phyloP scores from a whole-genome alignment of 768 basidiomycete species.

The Leccinellum rugosiceps region DNA sequence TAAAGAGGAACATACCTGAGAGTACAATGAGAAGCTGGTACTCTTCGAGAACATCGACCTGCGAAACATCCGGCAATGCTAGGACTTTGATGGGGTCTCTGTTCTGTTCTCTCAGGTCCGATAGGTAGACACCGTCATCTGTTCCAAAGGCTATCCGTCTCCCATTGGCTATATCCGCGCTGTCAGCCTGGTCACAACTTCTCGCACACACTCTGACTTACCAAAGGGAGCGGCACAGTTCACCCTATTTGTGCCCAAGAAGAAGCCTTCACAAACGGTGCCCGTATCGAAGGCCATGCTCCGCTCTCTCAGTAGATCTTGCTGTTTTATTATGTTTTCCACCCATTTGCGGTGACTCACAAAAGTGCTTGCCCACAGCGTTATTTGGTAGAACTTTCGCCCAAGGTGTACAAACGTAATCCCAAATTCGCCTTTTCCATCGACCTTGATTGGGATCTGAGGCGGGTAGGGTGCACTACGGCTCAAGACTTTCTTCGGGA shows the following conservation, averaged over 20 bases:
- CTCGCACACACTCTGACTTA: conserved; percentile 46
- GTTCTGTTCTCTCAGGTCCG: conserved; percentile 73
- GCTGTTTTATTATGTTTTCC: conserved; percentile 87
- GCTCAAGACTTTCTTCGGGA: conserved; percentile 44
- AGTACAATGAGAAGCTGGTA: conserved; percentile 96
- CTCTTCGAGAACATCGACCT: conserved; percentile 95
- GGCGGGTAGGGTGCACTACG: conserved; percentile 41
- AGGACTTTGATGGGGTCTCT: conserved; percentile 89
- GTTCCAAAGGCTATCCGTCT: conserved; percentile 93
- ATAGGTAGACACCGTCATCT: conserved; percentile 94
- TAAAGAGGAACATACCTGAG: conserved; percentile 58
- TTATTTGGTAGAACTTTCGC: conserved; percentile 86
- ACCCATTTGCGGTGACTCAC: conserved; percentile 91
- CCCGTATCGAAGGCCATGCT: conserved; percentile 85
- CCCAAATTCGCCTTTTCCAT: conserved; percentile 81
- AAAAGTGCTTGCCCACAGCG: conserved; percentile 86
- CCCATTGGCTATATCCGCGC: conserved; percentile 58
- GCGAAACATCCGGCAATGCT: conserved; percentile 82
- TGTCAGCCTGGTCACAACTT: neutral
- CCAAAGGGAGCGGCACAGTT: conserved; percentile 87
- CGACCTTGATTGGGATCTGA: conserved; percentile 49
- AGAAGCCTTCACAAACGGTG: conserved; percentile 84
- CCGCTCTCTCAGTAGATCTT: conserved; percentile 77
- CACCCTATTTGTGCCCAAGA: conserved; percentile 79
- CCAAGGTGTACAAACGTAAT: conserved; percentile 95